These are phyloP conservation scores for Chlorella sp. DNA, from an alignment of 139 green algal species.

Conservation along the genomic window DNA sequence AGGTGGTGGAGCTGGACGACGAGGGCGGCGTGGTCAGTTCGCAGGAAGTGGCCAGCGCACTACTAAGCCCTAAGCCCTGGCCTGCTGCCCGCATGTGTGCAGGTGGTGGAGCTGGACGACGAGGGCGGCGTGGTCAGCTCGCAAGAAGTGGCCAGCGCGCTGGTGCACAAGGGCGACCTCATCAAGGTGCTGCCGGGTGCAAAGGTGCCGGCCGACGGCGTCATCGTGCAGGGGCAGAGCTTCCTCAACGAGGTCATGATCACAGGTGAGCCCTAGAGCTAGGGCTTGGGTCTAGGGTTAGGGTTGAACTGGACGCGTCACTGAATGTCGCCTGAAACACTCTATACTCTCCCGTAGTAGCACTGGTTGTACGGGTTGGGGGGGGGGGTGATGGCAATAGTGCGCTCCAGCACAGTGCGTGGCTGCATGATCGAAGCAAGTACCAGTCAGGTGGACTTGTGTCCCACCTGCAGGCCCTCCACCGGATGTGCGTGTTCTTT, in stretches of 20 bases:
- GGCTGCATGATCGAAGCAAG: too few relatives aligned
- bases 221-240: slow-evolving; percentile 66
- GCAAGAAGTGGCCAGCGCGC: slow-evolving; percentile 56
- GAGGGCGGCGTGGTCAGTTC: slow-evolving; percentile 46
- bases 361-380: background rate
- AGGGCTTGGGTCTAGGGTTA: background rate
- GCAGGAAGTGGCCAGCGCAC: slow-evolving; percentile 65
- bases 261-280: slow-evolving; percentile 69
- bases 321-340: too few relatives aligned
- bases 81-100: background rate
- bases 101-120: slow-evolving; percentile 63
- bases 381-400: too few relatives aligned
- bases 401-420: too few relatives aligned
- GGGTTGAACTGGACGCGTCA: background rate
- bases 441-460: too few relatives aligned
- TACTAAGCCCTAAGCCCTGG: too few relatives aligned
- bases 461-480: too few relatives aligned
- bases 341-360: too few relatives aligned
- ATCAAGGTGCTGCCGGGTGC: slow-evolving; percentile 84
- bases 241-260: slow-evolving; percentile 97
- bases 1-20: slow-evolving; percentile 63
- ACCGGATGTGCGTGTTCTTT: too few relatives aligned
- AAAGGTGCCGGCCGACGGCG: slow-evolving; percentile 81
- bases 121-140: slow-evolving; percentile 46
- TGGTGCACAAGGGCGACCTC: slow-evolving; percentile 85